phyloP scores from a whole-genome alignment of 2,329 filamentous ascomycete genomes.

The Thermothelomyces thermophilus region DNA sequence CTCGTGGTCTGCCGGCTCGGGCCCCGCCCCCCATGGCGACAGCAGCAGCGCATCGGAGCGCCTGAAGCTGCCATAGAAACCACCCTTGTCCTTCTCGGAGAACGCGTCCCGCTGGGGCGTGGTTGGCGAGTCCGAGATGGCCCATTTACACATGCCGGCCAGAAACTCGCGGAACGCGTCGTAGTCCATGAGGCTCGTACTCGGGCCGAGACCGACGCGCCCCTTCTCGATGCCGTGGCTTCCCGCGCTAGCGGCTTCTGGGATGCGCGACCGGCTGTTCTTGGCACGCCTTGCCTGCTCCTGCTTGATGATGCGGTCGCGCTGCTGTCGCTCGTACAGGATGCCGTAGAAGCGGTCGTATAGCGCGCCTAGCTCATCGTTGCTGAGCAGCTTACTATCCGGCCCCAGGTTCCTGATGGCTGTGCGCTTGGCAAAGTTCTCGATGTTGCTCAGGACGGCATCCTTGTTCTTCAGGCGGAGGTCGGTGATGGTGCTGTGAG shows the following conservation, averaged over 20 bases:
- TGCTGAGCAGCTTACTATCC: slow-evolving; percentile 83
- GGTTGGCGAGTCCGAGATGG: slow-evolving; percentile 75
- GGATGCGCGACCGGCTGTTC: slow-evolving; percentile 41
- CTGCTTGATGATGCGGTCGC: slow-evolving; percentile 69
- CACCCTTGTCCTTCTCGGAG: slow-evolving; percentile 47
- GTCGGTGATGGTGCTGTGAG: slow-evolving; percentile 85
- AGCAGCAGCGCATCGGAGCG: slow-evolving; percentile 37
- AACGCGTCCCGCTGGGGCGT: slow-evolving; percentile 44
- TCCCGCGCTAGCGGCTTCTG: slow-evolving; percentile 32
- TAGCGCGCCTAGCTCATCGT: slow-evolving; percentile 78
- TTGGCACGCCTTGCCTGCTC: slow-evolving; percentile 62
- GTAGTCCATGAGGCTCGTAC: slow-evolving; percentile 93
- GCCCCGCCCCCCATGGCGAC: slow-evolving; percentile 50
- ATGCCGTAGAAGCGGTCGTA: slow-evolving; percentile 94
- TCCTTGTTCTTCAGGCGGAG: slow-evolving; percentile 89
- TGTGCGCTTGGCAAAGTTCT: slow-evolving; percentile 94
- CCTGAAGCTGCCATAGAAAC: slow-evolving; percentile 54
- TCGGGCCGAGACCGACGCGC: slow-evolving; percentile 79
- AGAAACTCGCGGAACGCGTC: slow-evolving; percentile 93
- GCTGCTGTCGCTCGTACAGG: slow-evolving; percentile 84
- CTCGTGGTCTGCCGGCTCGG: slow-evolving; percentile 81
- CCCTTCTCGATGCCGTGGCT: slow-evolving; percentile 66
- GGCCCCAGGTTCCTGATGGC: slow-evolving; percentile 92
- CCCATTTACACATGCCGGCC: slow-evolving; percentile 85
- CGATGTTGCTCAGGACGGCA: slow-evolving; percentile 88